phyloP scores from a whole-genome alignment of 371 early-diverging fungal species.

The Apophysomyces elegans region DNA sequence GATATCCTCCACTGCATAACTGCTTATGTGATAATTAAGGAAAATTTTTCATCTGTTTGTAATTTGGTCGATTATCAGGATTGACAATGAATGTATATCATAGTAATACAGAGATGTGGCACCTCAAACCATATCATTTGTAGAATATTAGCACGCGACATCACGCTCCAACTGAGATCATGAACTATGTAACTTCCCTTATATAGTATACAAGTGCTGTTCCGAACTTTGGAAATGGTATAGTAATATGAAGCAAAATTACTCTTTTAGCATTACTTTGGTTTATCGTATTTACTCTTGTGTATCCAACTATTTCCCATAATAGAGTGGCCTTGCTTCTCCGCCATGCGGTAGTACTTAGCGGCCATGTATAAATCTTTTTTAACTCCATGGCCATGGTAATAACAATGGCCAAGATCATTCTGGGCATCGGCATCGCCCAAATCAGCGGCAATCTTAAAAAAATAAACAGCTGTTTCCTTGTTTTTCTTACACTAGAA shows the following conservation, averaged over 20 bases:
- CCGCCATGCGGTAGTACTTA: conserved; percentile 83
- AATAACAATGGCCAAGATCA: conserved; percentile 78
- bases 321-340: conserved; percentile 78
- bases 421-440: conserved; percentile 88
- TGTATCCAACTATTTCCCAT: conserved; percentile 87
- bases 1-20: too few species aligned
- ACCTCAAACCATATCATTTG: too few species aligned
- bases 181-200: too few species aligned
- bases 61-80: too few species aligned
- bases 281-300: conserved; percentile 52
- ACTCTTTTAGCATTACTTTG: conserved; percentile 14
- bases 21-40: too few species aligned
- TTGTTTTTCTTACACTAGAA: conserved; percentile 65
- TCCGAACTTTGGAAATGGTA: too few species aligned
- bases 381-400: conserved; percentile 82
- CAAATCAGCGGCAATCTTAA: conserved; percentile 84
- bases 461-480: conserved; percentile 82
- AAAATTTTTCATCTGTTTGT: too few species aligned
- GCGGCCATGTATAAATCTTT: conserved; percentile 81
- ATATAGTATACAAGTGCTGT: too few species aligned
- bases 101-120: too few species aligned
- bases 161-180: too few species aligned
- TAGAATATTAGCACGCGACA: too few species aligned
- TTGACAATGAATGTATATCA: too few species aligned
- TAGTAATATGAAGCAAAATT: not conserved